phyloP scores from a whole-genome alignment of 352 stramenopile genomes.

The Pythium guiyangense region DNA sequence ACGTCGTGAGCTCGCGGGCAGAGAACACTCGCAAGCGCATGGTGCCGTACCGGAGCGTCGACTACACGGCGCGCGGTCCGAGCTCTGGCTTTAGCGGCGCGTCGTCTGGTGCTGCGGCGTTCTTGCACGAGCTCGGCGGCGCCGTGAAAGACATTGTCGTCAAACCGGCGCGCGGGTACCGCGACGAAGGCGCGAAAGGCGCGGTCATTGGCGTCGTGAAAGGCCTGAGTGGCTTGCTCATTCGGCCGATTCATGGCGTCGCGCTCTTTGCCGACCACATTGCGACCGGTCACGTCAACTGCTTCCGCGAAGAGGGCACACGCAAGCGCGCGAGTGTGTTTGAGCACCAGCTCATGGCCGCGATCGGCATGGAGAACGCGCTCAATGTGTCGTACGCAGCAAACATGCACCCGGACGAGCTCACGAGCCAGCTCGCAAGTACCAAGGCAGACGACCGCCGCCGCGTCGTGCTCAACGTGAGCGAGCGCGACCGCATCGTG shows the following conservation, averaged over 20 bases:
- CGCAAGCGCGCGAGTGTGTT: conserved; percentile 25
- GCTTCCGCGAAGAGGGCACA: too few species aligned
- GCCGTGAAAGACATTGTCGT: conserved; percentile 47
- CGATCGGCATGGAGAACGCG: conserved; percentile 4
- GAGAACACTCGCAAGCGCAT: conserved; percentile 25
- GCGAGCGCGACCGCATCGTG: conserved; percentile 27
- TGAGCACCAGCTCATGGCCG: conserved; percentile 28
- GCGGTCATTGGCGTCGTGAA: conserved; percentile 43
- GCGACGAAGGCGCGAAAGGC: conserved; percentile 41
- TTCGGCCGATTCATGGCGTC: conserved; percentile 39
- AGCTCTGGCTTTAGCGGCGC: conserved; percentile 43
- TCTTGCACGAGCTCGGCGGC: conserved; percentile 42
- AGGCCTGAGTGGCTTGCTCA: conserved; percentile 31
- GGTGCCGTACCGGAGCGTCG: conserved; percentile 52
- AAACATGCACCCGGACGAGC: conserved; percentile 42
- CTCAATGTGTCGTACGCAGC: conserved; percentile 23
- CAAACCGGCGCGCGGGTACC: conserved; percentile 35
- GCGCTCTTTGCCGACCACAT: conserved; percentile 47
- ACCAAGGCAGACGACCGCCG: conserved; percentile 23
- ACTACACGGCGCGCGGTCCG: conserved; percentile 57
- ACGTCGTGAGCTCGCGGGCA: conserved; percentile 33
- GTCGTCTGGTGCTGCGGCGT: conserved; percentile 33
- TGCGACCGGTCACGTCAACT: conserved; percentile 33
- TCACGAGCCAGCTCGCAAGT: conserved; percentile 11
- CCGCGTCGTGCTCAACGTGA: conserved; percentile 40